Percentiles rank a stretch among this genome's conserved stretches.
Conservation (phyloP, 2,329 filamentous ascomycete species). For the Fusarium hostae region DNA sequence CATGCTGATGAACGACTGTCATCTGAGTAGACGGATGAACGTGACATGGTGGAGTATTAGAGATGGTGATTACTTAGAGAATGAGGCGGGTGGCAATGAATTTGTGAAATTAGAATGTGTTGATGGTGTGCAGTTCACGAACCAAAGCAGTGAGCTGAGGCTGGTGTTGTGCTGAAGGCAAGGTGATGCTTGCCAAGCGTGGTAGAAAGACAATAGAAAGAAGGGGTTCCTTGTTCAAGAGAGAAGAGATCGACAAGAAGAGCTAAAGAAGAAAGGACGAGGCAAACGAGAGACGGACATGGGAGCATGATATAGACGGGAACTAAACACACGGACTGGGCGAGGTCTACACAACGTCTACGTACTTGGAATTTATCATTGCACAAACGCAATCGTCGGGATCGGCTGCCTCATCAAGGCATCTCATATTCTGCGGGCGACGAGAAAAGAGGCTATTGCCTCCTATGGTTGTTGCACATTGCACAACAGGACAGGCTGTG, state of each 20-base stretch:
- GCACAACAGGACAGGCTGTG: conserved; percentile 19
- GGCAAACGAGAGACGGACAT: conserved; percentile 32
- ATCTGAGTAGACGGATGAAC: conserved; percentile 39
- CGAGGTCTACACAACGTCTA: conserved; percentile 4
- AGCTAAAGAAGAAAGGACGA: conserved; percentile 29
- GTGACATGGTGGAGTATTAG: conserved; percentile 16
- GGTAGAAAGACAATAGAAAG: conserved; percentile 1
- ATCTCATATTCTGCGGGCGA: conserved; percentile 44
- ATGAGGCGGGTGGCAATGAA: conserved; percentile 30
- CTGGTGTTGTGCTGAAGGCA: conserved; percentile 14
- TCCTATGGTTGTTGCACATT: conserved; percentile 40
- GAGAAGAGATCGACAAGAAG: conserved; percentile 30
- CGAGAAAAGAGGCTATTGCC: conserved; percentile 31
- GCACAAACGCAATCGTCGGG: conserved; percentile 17
- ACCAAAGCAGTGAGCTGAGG: conserved; percentile 15
- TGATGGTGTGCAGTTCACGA: conserved; percentile 27
- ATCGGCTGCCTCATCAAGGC: conserved; percentile 31
- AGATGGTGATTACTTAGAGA: not conserved
- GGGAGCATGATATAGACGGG: conserved; percentile 35
- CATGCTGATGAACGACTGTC: conserved; percentile 42
- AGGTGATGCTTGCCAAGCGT: conserved; percentile 20
- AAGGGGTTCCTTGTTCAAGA: conserved; percentile 30
- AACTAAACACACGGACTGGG: conserved; percentile 4
- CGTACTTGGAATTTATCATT: conserved; percentile 7
- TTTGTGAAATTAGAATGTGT: not conserved